Base-by-base conservation (phyloP, 75 land plant species). In the Isoetes taiwanensis region DNA sequence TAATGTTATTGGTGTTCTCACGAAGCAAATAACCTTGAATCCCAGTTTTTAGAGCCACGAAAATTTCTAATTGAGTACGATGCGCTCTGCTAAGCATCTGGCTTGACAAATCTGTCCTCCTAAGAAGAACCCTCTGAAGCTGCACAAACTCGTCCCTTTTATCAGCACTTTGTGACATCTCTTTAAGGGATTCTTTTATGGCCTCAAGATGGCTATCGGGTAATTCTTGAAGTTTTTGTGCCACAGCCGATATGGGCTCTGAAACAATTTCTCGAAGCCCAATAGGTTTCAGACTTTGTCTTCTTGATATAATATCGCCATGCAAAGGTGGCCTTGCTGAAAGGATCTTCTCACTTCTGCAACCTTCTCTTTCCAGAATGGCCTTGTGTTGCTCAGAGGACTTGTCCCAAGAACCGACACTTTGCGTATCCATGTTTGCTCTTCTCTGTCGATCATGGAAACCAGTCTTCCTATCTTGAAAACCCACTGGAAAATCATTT, bases 11-110 rank as follows among this genome's bases (percentile, higher is more conserved):
- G 0, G 54, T 61, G 21, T 72, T 65, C 46, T 81, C 80, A 8
- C 55, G 43, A 1, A 71, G 64, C 10, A 93, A 32, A 56, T 62
- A 88, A 25, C 60, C 70, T 32, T n/a, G 56, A 24, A 81, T 71
- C 11, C 99, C 99, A 19, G 82, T 87, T 56, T 78, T 93, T 11
- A 88, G 52, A 8, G 96, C 75, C 33, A 82, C 84, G 56, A 93
- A 33, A 37, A 93, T 66, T 20, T 88, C 96, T 33, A 93, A 66
- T 35, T 93, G 99, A 1, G 30, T 34, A 39, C 70, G 76, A 20
- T 79, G 79, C 3, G 76, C 66, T 50, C 77, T 82, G 21, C 66
- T 41, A 19, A 93, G 75, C 5, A 67, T 64, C 52, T 84, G 86
- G 23, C 64, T 42, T 5, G 80, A 78, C 21, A 93, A 72, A 69